phyloP scores from a whole-genome alignment of 257 asterid species.

The Voacanga thouarsii region DNA sequence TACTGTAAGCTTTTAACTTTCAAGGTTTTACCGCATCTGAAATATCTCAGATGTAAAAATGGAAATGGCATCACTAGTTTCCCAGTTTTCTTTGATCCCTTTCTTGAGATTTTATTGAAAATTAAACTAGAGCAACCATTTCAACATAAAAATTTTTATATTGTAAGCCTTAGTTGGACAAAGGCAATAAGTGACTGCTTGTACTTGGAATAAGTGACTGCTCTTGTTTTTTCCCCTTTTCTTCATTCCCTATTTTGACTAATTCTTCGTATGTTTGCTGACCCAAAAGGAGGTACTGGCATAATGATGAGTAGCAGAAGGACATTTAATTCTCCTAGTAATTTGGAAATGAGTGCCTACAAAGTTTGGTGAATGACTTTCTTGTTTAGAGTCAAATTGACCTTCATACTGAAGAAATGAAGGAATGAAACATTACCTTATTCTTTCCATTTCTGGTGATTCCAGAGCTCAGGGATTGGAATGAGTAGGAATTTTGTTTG shows the following conservation, averaged over 20 bases:
- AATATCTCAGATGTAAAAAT: background rate
- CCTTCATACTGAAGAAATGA: background rate
- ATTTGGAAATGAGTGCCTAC: background rate
- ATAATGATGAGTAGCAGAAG: background rate
- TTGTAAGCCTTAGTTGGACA: background rate
- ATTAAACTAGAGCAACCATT: background rate
- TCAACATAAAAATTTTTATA: background rate
- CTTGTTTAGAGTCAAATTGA: background rate
- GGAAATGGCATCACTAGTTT: background rate
- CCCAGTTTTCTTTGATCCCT: background rate
- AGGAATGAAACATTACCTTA: background rate
- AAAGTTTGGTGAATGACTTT: background rate
- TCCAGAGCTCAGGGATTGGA: no score
- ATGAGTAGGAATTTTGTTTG: background rate
- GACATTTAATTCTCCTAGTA: background rate
- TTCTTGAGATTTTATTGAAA: background rate
- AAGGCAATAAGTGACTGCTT: background rate
- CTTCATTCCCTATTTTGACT: background rate
- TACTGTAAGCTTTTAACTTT: background rate
- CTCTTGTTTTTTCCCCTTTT: background rate
- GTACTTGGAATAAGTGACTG: background rate
- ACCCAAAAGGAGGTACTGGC: background rate
- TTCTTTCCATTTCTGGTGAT: no score
- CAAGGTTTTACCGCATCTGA: background rate
- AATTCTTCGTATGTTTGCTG: background rate